Conservation (phyloP, 352 stramenopile species). For the Phytophthora niederhauseri region DNA sequence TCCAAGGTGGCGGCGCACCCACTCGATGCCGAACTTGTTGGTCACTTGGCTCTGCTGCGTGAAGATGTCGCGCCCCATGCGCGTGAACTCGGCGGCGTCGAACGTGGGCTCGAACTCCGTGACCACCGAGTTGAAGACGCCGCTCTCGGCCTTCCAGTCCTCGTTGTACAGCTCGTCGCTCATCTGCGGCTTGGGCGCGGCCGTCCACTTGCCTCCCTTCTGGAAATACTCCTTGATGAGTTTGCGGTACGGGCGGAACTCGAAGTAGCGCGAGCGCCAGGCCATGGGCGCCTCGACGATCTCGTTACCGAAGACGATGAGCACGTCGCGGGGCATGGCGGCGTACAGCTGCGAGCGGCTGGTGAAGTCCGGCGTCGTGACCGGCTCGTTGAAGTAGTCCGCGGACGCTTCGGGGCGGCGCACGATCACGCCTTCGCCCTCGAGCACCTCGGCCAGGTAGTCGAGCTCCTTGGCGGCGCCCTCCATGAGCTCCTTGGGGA, state of each 20-base stretch:
- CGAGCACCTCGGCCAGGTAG: slow-evolving; percentile 85
- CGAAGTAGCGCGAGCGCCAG: slow-evolving; percentile 91
- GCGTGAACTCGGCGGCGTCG: slow-evolving; percentile 90
- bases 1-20: slow-evolving; percentile 86
- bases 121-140: slow-evolving; percentile 87
- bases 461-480: slow-evolving; percentile 83
- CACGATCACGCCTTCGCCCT: slow-evolving; percentile 85
- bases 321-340: slow-evolving; percentile 88
- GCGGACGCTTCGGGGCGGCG: slow-evolving; percentile 71
- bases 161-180: slow-evolving; percentile 91
- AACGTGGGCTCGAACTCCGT: slow-evolving; percentile 92
- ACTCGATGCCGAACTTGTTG: slow-evolving; percentile 92
- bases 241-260: slow-evolving; percentile 89
- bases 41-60: slow-evolving; percentile 92
- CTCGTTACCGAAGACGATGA: slow-evolving; percentile 92
- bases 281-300: slow-evolving; percentile 92
- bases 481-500: slow-evolving; percentile 80
- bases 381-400: slow-evolving; percentile 72
- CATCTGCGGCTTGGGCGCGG: slow-evolving; percentile 91
- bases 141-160: slow-evolving; percentile 79
- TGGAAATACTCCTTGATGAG: slow-evolving; percentile 93
- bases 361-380: slow-evolving; percentile 90
- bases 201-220: slow-evolving; percentile 88
- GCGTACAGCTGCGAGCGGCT: slow-evolving; percentile 86
- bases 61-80: slow-evolving; percentile 92